A percentile compares a stretch with the other conserved stretches of the same genome.
Evolutionary conservation across 306 rosid genomes (phyloP).

Genomic region (Inga laurina): DNA sequence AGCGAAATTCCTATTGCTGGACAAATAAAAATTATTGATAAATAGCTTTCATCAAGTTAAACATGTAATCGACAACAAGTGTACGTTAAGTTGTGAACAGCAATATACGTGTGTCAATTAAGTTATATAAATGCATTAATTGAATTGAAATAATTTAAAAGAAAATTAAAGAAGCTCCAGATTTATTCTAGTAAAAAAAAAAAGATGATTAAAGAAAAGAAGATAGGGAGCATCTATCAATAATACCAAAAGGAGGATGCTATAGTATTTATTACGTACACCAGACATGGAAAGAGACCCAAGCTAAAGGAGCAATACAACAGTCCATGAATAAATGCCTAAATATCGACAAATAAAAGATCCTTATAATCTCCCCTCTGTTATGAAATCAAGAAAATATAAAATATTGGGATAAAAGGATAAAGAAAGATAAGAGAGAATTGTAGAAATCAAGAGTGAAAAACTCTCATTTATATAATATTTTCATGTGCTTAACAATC

Average conservation of each 20-base stretch:
- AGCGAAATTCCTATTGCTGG: not conserved
- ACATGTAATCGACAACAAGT: not conserved
- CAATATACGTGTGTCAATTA: not conserved
- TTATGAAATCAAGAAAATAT: too few species aligned
- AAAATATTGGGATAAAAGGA: too few species aligned
- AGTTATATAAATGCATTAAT: not conserved
- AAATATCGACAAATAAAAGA: conserved; percentile 42
- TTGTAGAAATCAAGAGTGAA: too few species aligned
- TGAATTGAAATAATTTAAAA: not conserved
- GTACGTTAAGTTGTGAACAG: not conserved
- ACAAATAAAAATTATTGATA: not conserved
- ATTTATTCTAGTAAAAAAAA: not conserved
- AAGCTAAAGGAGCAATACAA: conserved; percentile 42
- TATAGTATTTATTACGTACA: conserved; percentile 48
- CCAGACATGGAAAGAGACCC: conserved; percentile 64
- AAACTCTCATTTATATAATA: too few species aligned
- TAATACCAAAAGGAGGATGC: conserved; percentile 39
- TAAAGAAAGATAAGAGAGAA: too few species aligned
- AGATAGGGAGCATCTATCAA: conserved; percentile 31
- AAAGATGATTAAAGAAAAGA: not conserved
- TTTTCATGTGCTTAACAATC: too few species aligned
- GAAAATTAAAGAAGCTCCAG: not conserved
- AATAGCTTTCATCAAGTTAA: not conserved
- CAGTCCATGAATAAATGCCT: conserved; percentile 37
- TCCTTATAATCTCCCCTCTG: conserved; percentile 39